A percentile compares a stretch with the other conserved stretches of the same genome.
Conservation (phyloP, 495 filamentous ascomycete species). For the Achaetomiella virescens region DNA sequence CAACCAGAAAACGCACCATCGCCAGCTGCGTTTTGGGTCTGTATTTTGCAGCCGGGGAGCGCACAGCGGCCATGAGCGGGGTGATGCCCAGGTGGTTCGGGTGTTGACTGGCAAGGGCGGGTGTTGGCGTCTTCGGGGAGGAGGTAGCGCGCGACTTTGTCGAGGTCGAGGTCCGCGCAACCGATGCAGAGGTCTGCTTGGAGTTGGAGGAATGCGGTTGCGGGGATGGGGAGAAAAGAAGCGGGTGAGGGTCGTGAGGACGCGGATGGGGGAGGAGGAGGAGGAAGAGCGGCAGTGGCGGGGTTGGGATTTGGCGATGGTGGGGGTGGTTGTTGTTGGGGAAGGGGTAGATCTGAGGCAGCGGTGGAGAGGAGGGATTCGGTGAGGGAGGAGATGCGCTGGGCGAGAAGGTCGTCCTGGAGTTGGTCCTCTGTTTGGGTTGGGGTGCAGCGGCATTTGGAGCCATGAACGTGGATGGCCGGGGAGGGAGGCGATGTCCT, state of each 20-base stretch:
- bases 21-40: constrained; percentile 13
- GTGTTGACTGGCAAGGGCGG: constrained; percentile 3
- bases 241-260: constrained; percentile 6
- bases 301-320: background rate
- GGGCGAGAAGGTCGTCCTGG: constrained; percentile 9
- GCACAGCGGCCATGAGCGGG: constrained; percentile 13
- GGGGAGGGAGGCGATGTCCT: background rate
- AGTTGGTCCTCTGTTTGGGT: background rate
- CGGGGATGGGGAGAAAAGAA: background rate
- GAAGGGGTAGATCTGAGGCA: background rate
- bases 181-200: constrained; percentile 19
- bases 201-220: background rate
- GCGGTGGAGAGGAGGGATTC: background rate
- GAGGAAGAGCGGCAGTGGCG: background rate
- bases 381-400: constrained; percentile 5
- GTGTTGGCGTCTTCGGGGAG: background rate
- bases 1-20: constrained; percentile 19
- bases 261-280: background rate
- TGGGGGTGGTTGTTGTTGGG: background rate
- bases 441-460: constrained; percentile 9
- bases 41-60: background rate
- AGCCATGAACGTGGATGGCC: constrained; percentile 11
- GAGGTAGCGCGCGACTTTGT: constrained; percentile 15
- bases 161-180: constrained; percentile 18
- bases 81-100: constrained; percentile 16